Evolutionary conservation across 2,329 filamentous ascomycete species (phyloP).

Genomic region (Cladosporium sp.): DNA sequence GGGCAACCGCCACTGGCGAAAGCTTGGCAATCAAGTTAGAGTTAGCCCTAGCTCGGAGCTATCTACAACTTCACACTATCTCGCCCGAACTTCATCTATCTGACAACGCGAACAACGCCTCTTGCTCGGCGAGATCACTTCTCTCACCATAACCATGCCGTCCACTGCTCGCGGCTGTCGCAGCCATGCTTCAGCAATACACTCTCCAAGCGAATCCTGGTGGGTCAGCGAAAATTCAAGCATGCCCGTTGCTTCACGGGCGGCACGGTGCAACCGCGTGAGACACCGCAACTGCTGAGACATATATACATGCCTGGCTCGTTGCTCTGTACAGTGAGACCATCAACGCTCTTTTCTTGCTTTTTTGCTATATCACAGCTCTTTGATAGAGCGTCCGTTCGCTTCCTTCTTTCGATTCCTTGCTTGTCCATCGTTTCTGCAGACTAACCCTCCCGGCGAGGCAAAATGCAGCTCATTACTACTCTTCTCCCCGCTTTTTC

Average conservation of each 20-base stretch:
- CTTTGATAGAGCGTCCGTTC: constrained; percentile 13
- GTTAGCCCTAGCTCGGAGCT: too few species aligned
- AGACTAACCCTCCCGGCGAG: constrained; percentile 11
- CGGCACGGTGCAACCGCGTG: constrained; percentile 6
- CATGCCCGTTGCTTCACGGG: constrained; percentile 11
- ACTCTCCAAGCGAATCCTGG: background rate
- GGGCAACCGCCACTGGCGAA: background rate
- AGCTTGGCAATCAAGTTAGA: too few species aligned
- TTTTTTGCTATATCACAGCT: constrained; percentile 8
- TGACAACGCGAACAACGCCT: constrained; percentile 1
- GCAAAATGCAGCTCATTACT: constrained; percentile 25
- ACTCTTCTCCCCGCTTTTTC: constrained; percentile 18
- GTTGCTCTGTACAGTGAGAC: constrained; percentile 13
- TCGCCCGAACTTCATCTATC: constrained; percentile 6
- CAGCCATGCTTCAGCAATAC: constrained; percentile 4
- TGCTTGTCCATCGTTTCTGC: constrained; percentile 12
- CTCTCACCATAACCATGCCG: background rate
- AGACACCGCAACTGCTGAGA: constrained; percentile 10
- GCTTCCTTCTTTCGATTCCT: constrained; percentile 3
- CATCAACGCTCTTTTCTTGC: background rate
- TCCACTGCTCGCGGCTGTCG: background rate
- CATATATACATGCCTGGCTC: constrained; percentile 7
- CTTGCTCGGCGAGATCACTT: background rate
- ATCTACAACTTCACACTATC: too few species aligned
- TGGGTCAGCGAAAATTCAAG: constrained; percentile 10